Evolutionary conservation across 2,329 filamentous ascomycete species (phyloP).

Genomic region (Sclerotinia subarctica): DNA sequence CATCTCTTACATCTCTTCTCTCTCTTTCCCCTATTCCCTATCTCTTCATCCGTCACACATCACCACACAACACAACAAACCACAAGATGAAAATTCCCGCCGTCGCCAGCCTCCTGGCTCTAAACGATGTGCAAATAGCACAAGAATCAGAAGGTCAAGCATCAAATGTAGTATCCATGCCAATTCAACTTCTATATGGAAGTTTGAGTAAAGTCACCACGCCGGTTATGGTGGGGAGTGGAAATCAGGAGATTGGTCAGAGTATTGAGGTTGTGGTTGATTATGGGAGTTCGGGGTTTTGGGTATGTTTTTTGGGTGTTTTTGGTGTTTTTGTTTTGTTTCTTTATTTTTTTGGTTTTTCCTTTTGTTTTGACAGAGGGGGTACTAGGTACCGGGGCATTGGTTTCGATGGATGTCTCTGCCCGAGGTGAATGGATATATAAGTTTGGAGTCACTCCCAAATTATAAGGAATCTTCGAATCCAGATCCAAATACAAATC

Average conservation of each 20-base stretch:
- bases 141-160: neutral
- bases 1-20: no score
- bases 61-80: neutral
- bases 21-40: neutral
- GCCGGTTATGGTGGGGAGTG: neutral
- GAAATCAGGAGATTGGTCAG: neutral
- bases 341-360: no score
- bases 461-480: no score
- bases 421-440: no score
- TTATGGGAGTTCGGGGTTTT: slow-evolving; percentile 19
- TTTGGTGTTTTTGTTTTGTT: neutral
- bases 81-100: neutral
- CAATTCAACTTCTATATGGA: neutral
- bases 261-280: slow-evolving; percentile 16
- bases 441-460: no score
- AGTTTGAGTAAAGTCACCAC: neutral
- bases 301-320: neutral
- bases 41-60: no score
- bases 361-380: no score
- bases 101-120: slow-evolving; percentile 1
- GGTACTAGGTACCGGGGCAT: neutral
- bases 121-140: neutral
- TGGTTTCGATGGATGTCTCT: neutral
- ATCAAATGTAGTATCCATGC: slow-evolving; percentile 1
- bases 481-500: no score